Evolutionary conservation across 768 basidiomycete species (phyloP).

Genomic region (Kwoniella dendrophila): DNA sequence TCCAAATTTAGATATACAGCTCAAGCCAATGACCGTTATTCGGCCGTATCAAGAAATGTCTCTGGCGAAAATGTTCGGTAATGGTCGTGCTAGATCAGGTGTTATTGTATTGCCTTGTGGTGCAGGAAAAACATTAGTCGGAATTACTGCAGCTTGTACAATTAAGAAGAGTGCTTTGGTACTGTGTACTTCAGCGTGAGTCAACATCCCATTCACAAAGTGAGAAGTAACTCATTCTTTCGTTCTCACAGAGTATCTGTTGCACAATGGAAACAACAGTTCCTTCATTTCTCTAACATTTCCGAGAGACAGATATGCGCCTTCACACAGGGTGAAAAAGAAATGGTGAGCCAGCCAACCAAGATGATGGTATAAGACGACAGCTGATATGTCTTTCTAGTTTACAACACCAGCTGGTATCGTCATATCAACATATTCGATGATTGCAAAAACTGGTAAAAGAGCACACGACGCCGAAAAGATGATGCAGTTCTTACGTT

Average conservation of each 20-base stretch:
- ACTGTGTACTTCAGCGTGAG: conserved; percentile 95
- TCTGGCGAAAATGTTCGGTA: conserved; percentile 99
- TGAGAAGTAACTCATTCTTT: background rate
- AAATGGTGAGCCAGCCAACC: conserved; percentile 66
- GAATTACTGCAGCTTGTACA: conserved; percentile 98
- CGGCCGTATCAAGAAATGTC: conserved; percentile 98
- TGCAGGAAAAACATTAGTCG: conserved; percentile 97
- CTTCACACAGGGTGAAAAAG: conserved; percentile 95
- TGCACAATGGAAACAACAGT: conserved; percentile 99
- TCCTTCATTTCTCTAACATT: conserved; percentile 98
- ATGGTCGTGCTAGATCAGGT: conserved; percentile 95
- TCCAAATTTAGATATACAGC: conserved; percentile 94
- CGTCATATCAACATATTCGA: conserved; percentile 97
- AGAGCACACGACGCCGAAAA: conserved; percentile 99
- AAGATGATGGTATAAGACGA: background rate
- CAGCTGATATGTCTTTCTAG: conserved; percentile 57
- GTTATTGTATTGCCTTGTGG: conserved; percentile 98
- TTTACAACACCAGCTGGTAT: conserved; percentile 97
- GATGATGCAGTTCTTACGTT: conserved; percentile 99
- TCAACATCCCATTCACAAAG: conserved; percentile 19
- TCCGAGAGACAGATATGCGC: conserved; percentile 95
- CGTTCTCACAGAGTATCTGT: conserved; percentile 61
- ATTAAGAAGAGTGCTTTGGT: conserved; percentile 99
- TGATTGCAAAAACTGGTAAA: conserved; percentile 98
- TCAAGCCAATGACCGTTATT: conserved; percentile 96